phyloP scores from a whole-genome alignment of 1,284 basidiomycete genomes.

The Peniophora sp. region DNA sequence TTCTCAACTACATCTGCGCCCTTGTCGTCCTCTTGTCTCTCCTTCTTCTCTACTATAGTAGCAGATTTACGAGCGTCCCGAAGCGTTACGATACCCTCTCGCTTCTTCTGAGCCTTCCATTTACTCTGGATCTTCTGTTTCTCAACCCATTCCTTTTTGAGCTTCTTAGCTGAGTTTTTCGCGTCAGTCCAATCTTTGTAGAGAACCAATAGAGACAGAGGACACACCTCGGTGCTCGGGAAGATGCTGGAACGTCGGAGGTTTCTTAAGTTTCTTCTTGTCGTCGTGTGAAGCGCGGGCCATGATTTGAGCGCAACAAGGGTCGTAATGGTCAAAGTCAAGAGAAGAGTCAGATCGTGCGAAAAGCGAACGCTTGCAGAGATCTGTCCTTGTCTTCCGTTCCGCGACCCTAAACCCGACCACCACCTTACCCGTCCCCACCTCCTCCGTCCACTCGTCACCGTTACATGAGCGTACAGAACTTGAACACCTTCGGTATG shows the following conservation, averaged over 20 bases:
- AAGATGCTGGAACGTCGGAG: slow-evolving; percentile 64
- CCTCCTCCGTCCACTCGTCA: slow-evolving; percentile 40
- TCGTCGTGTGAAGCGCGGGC: not conserved
- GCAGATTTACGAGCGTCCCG: slow-evolving; percentile 7
- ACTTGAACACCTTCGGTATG: slow-evolving; percentile 74
- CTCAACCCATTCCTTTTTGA: slow-evolving; percentile 69
- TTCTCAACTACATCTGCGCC: slow-evolving; percentile 8
- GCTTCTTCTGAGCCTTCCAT: slow-evolving; percentile 71
- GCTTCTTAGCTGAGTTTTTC: slow-evolving; percentile 46
- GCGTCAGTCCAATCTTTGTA: slow-evolving; percentile 2
- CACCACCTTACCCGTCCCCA: slow-evolving; percentile 6
- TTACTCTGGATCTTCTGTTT: slow-evolving; percentile 67
- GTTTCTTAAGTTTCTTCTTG: slow-evolving; percentile 38
- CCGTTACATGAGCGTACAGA: slow-evolving; percentile 77
- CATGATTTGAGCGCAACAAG: not conserved
- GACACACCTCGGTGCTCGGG: slow-evolving; percentile 52
- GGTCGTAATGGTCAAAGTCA: slow-evolving; percentile 2
- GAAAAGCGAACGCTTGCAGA: slow-evolving; percentile 8
- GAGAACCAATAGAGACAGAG: slow-evolving; percentile 1
- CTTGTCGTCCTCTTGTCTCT: slow-evolving; percentile 13
- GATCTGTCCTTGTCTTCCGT: slow-evolving; percentile 18
- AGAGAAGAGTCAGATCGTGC: not conserved
- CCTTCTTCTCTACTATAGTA: slow-evolving; percentile 11
- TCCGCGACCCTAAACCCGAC: slow-evolving; percentile 18
- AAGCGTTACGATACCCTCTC: slow-evolving; percentile 33